Base-by-base conservation (phyloP, 176 grass and related monocot genomes). In the Rhynchospora breviuscula region DNA sequence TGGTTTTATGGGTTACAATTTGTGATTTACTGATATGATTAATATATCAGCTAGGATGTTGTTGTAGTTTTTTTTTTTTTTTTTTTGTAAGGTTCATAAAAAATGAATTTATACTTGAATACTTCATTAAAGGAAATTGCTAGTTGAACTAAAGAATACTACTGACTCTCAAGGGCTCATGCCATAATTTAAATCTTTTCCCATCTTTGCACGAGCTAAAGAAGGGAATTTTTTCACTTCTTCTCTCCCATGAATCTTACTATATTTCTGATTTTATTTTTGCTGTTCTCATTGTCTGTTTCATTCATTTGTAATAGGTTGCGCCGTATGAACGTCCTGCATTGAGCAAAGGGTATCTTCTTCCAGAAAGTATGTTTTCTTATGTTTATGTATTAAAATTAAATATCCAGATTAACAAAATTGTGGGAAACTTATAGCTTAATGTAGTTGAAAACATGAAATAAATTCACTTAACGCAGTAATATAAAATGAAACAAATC, bases 271-370 rank as follows among this genome's bases (percentile, higher is more conserved):
- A 73, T 68, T 35, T 48, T n/a, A n/a, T 8, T 69, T 17, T 67
- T 83, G 0, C 60, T 33, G 17, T 68, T 84, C 2, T 72, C 2
- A 35, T 17, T 74, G 19, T 15, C 82, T 84, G 62, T 26, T 46
- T 59, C 43, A 61, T 66, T 14, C 3, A 0, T 53, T 75, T 47
- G 22, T 60, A 43, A 61, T 81, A 89, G 88, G 85, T 90, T 67
- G 88, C 88, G 31, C 88, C 88, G 5, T 90, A 90, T 84, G 88
- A 90, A 84, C 81, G 88, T 4, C 88, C 88, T 59, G 88, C 88
- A 76, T 84, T 90, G 25, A 90, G 88, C 88, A 90, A 90, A 90
- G 88, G 88, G 11, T 90, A 73, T 63, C 62, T 90, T 56, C 74
- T 84, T 75, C 88, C 85, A 66, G 74, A 90, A 87, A 71, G 88